A percentile compares a stretch with the other conserved stretches of the same genome.
These are phyloP conservation scores for Lecanicillium sp. DNA, from an alignment of 2,329 filamentous ascomycete genomes.

Conservation along the genomic window DNA sequence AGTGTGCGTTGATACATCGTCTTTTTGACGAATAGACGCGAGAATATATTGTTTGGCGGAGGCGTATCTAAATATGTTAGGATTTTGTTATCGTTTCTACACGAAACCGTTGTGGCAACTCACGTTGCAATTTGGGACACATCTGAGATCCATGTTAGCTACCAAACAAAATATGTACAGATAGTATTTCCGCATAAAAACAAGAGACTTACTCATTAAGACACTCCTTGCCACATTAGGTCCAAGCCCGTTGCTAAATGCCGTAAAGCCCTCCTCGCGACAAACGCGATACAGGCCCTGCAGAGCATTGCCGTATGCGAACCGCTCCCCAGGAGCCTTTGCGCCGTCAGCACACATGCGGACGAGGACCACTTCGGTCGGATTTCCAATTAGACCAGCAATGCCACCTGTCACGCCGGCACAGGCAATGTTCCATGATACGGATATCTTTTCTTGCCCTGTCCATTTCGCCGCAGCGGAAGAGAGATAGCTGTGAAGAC, in stretches of 20 bases:
- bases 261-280: constrained; percentile 28
- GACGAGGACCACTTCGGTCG: constrained; percentile 34
- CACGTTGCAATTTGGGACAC: constrained; percentile 34
- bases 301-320: constrained; percentile 29
- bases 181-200: neutral
- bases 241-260: constrained; percentile 28
- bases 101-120: constrained; percentile 6
- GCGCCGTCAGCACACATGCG: constrained; percentile 38
- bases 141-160: constrained; percentile 16
- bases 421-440: constrained; percentile 26
- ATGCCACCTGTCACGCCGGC: constrained; percentile 31
- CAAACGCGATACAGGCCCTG: constrained; percentile 23
- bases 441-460: constrained; percentile 21
- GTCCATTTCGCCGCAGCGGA: constrained; percentile 17
- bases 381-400: constrained; percentile 36
- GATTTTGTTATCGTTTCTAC: too few relatives aligned
- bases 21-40: constrained; percentile 18
- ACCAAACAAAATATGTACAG: constrained; percentile 10
- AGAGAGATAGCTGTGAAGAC: constrained; percentile 29
- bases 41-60: constrained; percentile 25
- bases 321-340: constrained; percentile 25
- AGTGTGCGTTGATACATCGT: constrained; percentile 32
- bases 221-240: constrained; percentile 33
- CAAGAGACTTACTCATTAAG: constrained; percentile 30
- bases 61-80: constrained; percentile 19